Conservation (phyloP, 1,284 basidiomycete species). For the Rhodotorula sp. region DNA sequence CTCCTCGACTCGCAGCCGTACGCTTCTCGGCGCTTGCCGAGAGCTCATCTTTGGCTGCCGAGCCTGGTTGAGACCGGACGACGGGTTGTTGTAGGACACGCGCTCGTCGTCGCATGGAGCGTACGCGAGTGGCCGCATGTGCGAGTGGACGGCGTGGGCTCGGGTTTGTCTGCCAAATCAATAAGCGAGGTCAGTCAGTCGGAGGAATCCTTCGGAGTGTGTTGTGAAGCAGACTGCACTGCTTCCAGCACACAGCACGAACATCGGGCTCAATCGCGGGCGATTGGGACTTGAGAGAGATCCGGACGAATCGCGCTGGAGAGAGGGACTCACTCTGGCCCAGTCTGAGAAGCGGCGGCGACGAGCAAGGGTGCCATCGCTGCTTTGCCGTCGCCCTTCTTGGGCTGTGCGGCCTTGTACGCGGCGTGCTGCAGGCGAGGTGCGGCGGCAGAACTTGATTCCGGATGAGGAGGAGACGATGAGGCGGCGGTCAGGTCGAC, state of each 20-base stretch:
- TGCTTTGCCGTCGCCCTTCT: conserved; percentile 30
- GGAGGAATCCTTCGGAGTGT: too few relatives aligned
- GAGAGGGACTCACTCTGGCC: conserved; percentile 41
- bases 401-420: background rate
- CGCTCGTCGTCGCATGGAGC: conserved; percentile 38
- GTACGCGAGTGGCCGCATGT: conserved; percentile 41
- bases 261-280: background rate
- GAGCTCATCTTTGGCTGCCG: conserved; percentile 31
- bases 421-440: background rate
- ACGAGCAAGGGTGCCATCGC: conserved; percentile 45
- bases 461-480: background rate
- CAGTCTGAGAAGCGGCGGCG: conserved; percentile 42
- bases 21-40: conserved; percentile 30
- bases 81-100: background rate
- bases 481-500: background rate
- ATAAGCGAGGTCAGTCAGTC: background rate
- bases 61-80: background rate
- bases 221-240: too few relatives aligned
- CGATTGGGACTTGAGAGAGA: background rate
- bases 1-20: conserved; percentile 25
- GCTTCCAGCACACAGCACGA: too few relatives aligned
- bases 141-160: conserved; percentile 47
- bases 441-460: background rate
- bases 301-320: background rate
- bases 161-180: conserved; percentile 41